Evolutionary conservation across 2,329 filamentous ascomycete genomes (phyloP).

Genomic region (Dryadomyces quercus-mongolicae): DNA sequence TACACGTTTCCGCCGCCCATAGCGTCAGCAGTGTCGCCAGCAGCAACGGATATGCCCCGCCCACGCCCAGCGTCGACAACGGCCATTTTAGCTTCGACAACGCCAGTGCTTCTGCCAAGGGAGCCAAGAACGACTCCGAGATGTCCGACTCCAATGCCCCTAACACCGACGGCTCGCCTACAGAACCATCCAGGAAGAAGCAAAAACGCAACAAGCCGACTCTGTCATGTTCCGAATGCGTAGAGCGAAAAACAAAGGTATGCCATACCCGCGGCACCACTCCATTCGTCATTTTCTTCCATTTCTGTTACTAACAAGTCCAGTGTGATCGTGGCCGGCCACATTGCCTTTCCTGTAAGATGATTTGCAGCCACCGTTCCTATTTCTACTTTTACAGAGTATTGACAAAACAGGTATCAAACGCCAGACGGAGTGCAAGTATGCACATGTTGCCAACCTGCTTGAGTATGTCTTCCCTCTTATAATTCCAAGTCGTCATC

Average conservation of each 20-base stretch:
- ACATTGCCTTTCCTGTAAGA: slow-evolving; percentile 52
- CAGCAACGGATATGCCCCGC: slow-evolving; percentile 9
- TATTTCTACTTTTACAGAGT: neutral
- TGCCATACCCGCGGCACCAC: slow-evolving; percentile 11
- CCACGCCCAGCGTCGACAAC: slow-evolving; percentile 6
- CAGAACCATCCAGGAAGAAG: slow-evolving; percentile 47
- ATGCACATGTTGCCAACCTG: slow-evolving; percentile 64
- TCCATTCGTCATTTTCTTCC: too few relatives aligned
- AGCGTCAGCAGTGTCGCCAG: slow-evolving; percentile 9
- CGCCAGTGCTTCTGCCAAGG: neutral
- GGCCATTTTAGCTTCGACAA: neutral
- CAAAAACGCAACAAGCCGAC: slow-evolving; percentile 81
- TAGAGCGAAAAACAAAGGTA: slow-evolving; percentile 73
- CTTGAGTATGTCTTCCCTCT: slow-evolving; percentile 46
- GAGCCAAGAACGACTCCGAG: neutral
- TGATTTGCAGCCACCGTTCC: neutral
- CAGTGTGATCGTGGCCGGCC: slow-evolving; percentile 67
- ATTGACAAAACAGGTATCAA: slow-evolving; percentile 46
- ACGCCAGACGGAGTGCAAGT: slow-evolving; percentile 62
- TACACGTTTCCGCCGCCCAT: slow-evolving; percentile 2
- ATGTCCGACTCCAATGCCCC: neutral
- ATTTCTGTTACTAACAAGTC: neutral
- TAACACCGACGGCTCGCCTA: slow-evolving; percentile 13
- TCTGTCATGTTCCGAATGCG: slow-evolving; percentile 66
- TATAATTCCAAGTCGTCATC: neutral